phyloP scores from a whole-genome alignment of 2,329 filamentous ascomycete genomes.

The Trichoderma sp. region DNA sequence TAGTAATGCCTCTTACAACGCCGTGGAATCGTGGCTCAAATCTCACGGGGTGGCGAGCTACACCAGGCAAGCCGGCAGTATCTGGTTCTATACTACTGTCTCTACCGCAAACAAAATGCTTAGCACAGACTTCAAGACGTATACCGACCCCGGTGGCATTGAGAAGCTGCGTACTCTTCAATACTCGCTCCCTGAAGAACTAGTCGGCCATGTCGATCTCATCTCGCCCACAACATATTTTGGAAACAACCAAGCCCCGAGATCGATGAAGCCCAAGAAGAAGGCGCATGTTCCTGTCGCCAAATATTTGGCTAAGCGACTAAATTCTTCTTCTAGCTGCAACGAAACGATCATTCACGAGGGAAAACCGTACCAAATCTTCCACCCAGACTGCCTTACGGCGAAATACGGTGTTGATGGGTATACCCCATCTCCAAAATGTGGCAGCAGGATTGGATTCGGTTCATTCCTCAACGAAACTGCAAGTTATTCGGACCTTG shows the following conservation, averaged over 20 bases:
- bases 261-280: not conserved
- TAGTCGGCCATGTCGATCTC: constrained; percentile 30
- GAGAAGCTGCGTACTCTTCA: constrained; percentile 29
- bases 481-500: constrained; percentile 26
- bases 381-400: constrained; percentile 28
- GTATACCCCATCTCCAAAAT: constrained; percentile 24
- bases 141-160: not conserved
- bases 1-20: not conserved
- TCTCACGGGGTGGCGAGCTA: constrained; percentile 9
- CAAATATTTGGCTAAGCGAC: not conserved
- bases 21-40: constrained; percentile 22
- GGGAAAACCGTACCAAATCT: not conserved
- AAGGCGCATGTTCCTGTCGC: not conserved
- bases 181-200: constrained; percentile 30
- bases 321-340: constrained; percentile 6
- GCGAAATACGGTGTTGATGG: constrained; percentile 30
- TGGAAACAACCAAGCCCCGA: constrained; percentile 23
- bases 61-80: not conserved
- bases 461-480: constrained; percentile 28
- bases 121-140: constrained; percentile 12
- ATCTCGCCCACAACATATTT: constrained; percentile 31
- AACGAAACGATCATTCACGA: constrained; percentile 2
- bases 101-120: constrained; percentile 20
- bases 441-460: constrained; percentile 27
- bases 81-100: constrained; percentile 12